Percentiles rank a stretch among this genome's conserved stretches.
phyloP scores from a whole-genome alignment of 2,329 filamentous ascomycete genomes.

The Pseudocercospora crystallina region DNA sequence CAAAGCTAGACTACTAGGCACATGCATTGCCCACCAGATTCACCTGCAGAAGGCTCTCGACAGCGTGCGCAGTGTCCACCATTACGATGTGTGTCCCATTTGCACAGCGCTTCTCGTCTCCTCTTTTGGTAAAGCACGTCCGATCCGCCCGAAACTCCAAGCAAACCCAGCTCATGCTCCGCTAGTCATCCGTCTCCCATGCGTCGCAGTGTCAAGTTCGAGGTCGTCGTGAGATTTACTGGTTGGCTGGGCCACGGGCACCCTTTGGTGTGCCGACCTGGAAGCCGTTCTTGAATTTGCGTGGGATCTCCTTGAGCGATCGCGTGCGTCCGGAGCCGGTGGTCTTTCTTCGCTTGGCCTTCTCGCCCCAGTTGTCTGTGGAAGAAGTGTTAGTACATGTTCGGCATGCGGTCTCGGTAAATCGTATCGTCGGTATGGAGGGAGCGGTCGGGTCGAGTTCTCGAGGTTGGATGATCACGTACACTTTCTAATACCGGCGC shows the following conservation, averaged over 20 bases:
- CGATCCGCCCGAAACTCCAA: constrained; percentile 21
- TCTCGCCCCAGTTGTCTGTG: constrained; percentile 98
- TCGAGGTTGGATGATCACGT: constrained; percentile 52
- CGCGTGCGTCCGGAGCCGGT: constrained; percentile 95
- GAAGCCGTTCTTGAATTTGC: constrained; percentile 98
- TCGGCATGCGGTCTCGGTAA: neutral
- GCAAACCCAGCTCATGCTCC: constrained; percentile 22
- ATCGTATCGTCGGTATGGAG: constrained; percentile 3
- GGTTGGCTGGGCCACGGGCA: constrained; percentile 59
- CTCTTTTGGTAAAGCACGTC: constrained; percentile 9
- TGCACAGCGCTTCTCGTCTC: neutral
- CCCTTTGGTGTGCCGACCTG: constrained; percentile 84
- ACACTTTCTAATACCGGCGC: constrained; percentile 98
- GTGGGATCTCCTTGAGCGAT: constrained; percentile 87
- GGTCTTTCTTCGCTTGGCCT: constrained; percentile 99
- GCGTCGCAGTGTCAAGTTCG: constrained; percentile 7
- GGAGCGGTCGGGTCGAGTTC: constrained; percentile 5
- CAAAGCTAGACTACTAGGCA: constrained; percentile 11
- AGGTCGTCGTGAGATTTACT: constrained; percentile 13
- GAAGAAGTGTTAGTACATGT: constrained; percentile 17
- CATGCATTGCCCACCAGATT: too few species aligned
- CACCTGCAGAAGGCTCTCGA: too few species aligned
- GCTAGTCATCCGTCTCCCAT: constrained; percentile 16
- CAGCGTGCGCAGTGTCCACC: too few species aligned
- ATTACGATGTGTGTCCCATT: too few species aligned